A percentile compares a stretch with the other conserved stretches of the same genome.
Conservation (phyloP, 345 rosid species). For the Psidium guajava region DNA sequence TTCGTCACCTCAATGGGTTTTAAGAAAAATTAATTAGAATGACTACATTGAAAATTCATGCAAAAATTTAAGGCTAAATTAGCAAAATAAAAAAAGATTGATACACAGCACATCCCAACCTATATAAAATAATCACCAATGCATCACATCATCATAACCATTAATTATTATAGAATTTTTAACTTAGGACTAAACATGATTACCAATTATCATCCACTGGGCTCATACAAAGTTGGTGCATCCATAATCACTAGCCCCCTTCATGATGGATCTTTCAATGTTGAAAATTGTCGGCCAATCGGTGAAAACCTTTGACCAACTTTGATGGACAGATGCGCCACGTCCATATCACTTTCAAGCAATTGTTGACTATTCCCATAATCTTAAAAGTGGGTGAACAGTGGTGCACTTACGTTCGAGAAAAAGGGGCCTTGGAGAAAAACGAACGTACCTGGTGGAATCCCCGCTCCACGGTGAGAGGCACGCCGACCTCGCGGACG, state of each 20-base stretch:
- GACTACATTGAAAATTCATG: neutral
- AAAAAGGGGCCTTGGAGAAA: neutral
- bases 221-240: neutral
- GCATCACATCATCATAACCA: neutral
- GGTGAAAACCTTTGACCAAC: neutral
- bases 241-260: neutral
- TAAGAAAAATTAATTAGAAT: neutral
- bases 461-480: conserved; percentile 52
- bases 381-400: neutral
- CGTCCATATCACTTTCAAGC: neutral
- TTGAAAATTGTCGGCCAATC: neutral
- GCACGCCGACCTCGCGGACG: conserved; percentile 59
- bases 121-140: neutral
- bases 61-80: neutral
- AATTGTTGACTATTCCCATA: neutral
- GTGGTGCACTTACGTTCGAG: neutral
- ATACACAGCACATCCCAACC: neutral
- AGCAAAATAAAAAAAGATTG: neutral
- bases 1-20: fast-evolving
- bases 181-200: neutral
- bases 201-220: neutral
- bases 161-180: neutral
- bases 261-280: neutral
- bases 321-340: neutral
- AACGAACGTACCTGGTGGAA: conserved; percentile 71